Evolutionary conservation across 1,139 yeast species (phyloP).

Genomic region (Yamadazyma atlantica): DNA sequence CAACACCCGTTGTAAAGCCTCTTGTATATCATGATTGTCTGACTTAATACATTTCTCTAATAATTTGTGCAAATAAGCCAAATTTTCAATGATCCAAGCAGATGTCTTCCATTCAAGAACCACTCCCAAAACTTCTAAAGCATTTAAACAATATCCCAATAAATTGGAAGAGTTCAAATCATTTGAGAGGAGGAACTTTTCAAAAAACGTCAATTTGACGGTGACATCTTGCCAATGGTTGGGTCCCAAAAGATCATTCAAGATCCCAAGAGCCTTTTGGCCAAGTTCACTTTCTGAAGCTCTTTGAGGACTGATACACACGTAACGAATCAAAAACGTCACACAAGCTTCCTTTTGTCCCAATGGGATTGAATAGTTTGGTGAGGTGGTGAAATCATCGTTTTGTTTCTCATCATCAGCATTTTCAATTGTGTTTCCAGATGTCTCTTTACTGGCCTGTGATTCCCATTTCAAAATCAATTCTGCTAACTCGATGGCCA

Average conservation of each 20-base stretch:
- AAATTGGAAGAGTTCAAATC: constrained; percentile 65
- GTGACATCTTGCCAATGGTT: constrained; percentile 84
- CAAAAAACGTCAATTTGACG: constrained; percentile 82
- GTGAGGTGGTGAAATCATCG: constrained; percentile 40
- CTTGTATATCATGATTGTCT: constrained; percentile 83
- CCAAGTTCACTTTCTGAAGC: constrained; percentile 85
- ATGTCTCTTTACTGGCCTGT: constrained; percentile 30
- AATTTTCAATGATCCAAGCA: constrained; percentile 73
- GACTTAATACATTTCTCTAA: constrained; percentile 82
- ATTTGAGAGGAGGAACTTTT: constrained; percentile 75
- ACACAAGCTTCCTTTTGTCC: constrained; percentile 87
- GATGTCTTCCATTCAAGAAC: constrained; percentile 75
- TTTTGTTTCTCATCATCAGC: constrained; percentile 19
- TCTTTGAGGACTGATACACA: constrained; percentile 83
- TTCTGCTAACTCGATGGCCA: constrained; percentile 90
- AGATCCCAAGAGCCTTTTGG: constrained; percentile 71
- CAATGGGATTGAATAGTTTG: constrained; percentile 63
- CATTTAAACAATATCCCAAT: constrained; percentile 80
- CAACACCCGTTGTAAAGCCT: constrained; percentile 73
- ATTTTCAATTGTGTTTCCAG: constrained; percentile 3
- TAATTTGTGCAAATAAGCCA: constrained; percentile 66
- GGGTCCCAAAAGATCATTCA: constrained; percentile 71
- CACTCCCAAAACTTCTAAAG: constrained; percentile 86
- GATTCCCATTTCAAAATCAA: constrained; percentile 84
- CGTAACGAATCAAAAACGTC: constrained; percentile 84